These are phyloP conservation scores for Zymoseptoria passerinii DNA, from an alignment of 2,329 filamentous ascomycete genomes.

Conservation along the genomic window DNA sequence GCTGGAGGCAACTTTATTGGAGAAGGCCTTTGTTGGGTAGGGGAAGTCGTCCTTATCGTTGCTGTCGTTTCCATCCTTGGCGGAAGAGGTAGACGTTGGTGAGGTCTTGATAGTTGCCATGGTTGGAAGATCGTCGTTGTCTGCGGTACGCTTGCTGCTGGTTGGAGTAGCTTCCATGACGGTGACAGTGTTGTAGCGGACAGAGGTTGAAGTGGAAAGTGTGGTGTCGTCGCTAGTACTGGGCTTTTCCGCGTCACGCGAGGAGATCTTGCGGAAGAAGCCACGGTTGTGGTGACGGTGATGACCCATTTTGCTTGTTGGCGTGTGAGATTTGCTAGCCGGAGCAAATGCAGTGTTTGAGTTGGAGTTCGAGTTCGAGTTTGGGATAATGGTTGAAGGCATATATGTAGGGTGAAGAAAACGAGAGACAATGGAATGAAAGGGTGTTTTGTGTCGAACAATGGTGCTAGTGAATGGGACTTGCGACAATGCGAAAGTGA, in stretches of 20 bases:
- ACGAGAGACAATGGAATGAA: background rate
- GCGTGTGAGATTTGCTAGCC: background rate
- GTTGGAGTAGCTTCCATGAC: background rate
- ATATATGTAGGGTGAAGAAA: background rate
- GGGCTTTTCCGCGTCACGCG: background rate
- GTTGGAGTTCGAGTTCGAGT: background rate
- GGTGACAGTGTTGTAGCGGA: background rate
- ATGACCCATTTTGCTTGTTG: background rate
- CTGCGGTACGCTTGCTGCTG: background rate
- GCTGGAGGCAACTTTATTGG: background rate
- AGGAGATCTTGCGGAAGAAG: background rate
- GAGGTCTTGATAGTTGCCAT: background rate
- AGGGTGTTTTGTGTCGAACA: background rate
- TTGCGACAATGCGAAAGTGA: background rate
- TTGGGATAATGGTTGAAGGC: background rate
- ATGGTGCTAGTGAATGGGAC: background rate
- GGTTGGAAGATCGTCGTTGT: background rate
- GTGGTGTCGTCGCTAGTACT: background rate
- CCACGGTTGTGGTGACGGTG: background rate
- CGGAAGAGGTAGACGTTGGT: background rate
- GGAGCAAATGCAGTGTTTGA: background rate
- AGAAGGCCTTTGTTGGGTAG: background rate
- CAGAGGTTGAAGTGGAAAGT: background rate
- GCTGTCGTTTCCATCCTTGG: background rate
- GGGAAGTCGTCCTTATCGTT: background rate